Base-by-base conservation (phyloP, 495 filamentous ascomycete genomes). In the Hypoxylon rickii region DNA sequence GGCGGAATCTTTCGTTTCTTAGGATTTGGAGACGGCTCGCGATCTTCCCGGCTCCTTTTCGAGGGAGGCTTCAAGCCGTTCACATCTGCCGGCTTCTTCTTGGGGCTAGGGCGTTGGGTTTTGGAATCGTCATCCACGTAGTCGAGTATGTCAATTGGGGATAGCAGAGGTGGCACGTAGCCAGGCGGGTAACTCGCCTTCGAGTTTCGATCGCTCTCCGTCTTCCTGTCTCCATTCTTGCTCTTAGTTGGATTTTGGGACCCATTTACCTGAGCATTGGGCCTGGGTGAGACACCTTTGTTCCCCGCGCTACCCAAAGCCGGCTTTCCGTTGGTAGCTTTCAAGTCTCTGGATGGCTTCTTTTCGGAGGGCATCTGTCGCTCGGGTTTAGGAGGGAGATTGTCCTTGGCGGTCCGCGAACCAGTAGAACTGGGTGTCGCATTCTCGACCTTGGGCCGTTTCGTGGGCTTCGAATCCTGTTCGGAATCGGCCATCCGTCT, bases 1-100 rank as follows among this genome's bases (percentile, higher is more conserved):
- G 65, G 58, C 5, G 76, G 76, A n/a, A 79, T 61, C 50, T 68
- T 76, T 18, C 54, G 61, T 42, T 70, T 73, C 60, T 72, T 76
- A 13, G 63, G 17, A 12, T 56, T 55, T 4, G 71, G 60, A n/a
- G 63, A 57, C 4, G 65, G 61, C 3, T 65, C 64, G 41, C 67
- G 73, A n/a, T 73, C 69, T 12, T 66, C 63, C 17, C 63, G 58
- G 34, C 49, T 66, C 55, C 62, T 73, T 44, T 68, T 69, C 1
- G 45, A 38, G 20, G 38, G 49, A 16, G 51, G 53, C 49, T 67
- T 68, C 32, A 66, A 16, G 47, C 11, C 50, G 22, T 39, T 58
- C n/a, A 48, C 18, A 11, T 69, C 66, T 5, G 39, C n/a, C 10
- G 64, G 64, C 29, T 56, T 64, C 55, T 69, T 69, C 55, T 57